Percentiles rank a stretch among this genome's conserved stretches.
phyloP scores from a whole-genome alignment of 176 grass and related monocot genomes.

The Bolboschoenus planiculmis region DNA sequence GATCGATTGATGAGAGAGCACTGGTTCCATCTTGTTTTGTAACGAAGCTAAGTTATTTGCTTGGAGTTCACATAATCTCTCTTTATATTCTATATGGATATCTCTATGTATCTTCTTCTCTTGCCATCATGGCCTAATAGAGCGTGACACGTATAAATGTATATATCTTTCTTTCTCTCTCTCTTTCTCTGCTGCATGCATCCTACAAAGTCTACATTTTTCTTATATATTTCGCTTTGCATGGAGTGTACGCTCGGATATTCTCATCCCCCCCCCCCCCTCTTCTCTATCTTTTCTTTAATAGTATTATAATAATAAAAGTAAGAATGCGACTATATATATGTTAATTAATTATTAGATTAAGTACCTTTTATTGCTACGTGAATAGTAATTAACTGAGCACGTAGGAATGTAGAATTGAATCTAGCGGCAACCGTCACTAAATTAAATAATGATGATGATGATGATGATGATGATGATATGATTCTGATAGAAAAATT shows the following conservation, averaged over 20 bases:
- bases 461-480: no score
- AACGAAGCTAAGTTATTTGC: conserved; percentile 79
- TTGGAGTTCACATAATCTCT: conserved; percentile 76
- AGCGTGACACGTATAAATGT: background rate
- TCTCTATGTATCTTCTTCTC: background rate
- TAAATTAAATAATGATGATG: no score
- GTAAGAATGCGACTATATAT: background rate
- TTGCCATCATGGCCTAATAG: conserved; percentile 23
- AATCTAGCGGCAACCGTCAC: no score
- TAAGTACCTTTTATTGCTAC: background rate
- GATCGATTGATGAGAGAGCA: conserved; percentile 32
- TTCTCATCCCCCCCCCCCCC: no score
- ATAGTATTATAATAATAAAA: no score
- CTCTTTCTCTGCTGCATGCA: background rate
- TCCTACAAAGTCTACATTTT: conserved; percentile 51
- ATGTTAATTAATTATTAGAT: no score
- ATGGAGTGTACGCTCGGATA: conserved; percentile 90
- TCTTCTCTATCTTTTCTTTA: no score
- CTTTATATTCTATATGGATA: background rate
- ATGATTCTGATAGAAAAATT: no score
- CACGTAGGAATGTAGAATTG: background rate
- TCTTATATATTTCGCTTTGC: conserved; percentile 55
- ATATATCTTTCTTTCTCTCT: background rate
- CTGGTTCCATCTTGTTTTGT: conserved; percentile 50
- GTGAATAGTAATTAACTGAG: background rate